Evolutionary conservation across 108 stramenopile genomes (phyloP).

Genomic region (Aureococcus anophagefferens): DNA sequence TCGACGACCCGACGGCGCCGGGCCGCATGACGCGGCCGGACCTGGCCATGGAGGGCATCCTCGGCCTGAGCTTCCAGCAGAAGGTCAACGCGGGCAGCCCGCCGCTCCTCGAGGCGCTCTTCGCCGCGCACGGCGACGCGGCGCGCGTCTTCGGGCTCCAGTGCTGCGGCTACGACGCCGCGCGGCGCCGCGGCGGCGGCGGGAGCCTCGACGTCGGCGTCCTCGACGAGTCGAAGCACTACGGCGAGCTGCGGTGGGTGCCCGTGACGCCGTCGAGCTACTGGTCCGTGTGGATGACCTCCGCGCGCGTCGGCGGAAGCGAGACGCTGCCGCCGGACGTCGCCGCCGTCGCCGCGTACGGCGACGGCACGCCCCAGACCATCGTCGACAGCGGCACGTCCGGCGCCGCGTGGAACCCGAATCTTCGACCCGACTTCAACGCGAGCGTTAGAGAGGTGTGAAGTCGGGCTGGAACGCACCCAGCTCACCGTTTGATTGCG

Average conservation of each 20-base stretch:
- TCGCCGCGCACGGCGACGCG: neutral
- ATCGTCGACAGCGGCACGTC: neutral
- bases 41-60: neutral
- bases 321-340: neutral
- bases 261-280: neutral
- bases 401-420: too few relatives aligned
- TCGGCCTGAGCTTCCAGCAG: neutral
- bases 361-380: neutral
- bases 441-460: too few relatives aligned
- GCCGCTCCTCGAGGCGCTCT: neutral
- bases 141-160: neutral
- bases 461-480: too few relatives aligned
- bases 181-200: neutral
- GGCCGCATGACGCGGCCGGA: neutral
- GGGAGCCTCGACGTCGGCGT: neutral
- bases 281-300: neutral
- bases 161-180: neutral
- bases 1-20: neutral
- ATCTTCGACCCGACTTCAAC: too few relatives aligned
- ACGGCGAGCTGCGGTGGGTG: neutral
- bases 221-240: neutral
- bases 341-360: neutral
- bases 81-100: neutral
- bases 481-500: too few relatives aligned
- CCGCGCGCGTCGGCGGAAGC: neutral